Conservation (phyloP, 768 basidiomycete species). For the Mycena metata region DNA sequence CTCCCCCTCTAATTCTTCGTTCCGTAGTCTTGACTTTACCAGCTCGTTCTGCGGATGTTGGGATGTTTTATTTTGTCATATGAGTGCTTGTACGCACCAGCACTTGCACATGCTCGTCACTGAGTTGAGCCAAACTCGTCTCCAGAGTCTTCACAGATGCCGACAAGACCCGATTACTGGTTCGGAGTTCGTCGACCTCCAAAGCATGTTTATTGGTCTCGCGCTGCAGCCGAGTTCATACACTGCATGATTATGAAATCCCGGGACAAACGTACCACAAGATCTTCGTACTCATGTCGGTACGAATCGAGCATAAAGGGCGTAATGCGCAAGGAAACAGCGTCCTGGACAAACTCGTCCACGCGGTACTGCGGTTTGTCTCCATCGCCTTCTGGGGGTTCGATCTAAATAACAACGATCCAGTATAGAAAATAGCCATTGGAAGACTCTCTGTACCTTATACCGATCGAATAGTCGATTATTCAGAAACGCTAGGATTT, state of each 20-base stretch:
- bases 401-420: slow-evolving; percentile 42
- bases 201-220: slow-evolving; percentile 85
- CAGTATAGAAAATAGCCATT: slow-evolving; percentile 4
- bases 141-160: slow-evolving; percentile 84
- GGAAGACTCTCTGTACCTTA: slow-evolving; percentile 55
- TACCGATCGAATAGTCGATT: slow-evolving; percentile 87
- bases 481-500: slow-evolving; percentile 89
- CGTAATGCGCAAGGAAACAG: slow-evolving; percentile 87
- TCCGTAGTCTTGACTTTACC: slow-evolving; percentile 87
- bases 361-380: slow-evolving; percentile 67
- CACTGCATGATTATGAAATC: slow-evolving; percentile 1
- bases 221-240: slow-evolving; percentile 51
- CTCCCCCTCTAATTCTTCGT: slow-evolving; percentile 94
- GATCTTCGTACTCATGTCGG: slow-evolving; percentile 89
- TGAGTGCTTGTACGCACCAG: slow-evolving; percentile 59
- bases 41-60: slow-evolving; percentile 77
- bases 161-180: slow-evolving; percentile 80
- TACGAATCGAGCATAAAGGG: slow-evolving; percentile 97
- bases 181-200: slow-evolving; percentile 87
- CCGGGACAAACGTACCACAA: slow-evolving; percentile 57
- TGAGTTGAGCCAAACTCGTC: slow-evolving; percentile 80
- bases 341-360: slow-evolving; percentile 90
- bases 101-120: slow-evolving; percentile 84
- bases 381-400: slow-evolving; percentile 42
- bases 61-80: not conserved